These are phyloP conservation scores for Entophlyctis luteolus DNA, from an alignment of 192 early-diverging fungal species.

Conservation along the genomic window DNA sequence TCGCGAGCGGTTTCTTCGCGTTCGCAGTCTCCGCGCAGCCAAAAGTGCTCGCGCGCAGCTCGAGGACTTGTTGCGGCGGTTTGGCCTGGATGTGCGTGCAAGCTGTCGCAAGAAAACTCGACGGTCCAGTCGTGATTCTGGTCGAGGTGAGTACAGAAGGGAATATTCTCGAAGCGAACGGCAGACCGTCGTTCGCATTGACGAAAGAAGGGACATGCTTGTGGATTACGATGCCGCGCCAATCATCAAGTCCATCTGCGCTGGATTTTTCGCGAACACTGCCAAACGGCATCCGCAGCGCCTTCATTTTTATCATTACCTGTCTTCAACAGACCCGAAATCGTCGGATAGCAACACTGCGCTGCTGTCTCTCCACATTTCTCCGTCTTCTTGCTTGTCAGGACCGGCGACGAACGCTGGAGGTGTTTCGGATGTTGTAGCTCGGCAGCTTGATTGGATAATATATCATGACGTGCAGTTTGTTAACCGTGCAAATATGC, in stretches of 20 bases:
- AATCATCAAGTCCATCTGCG: conserved; percentile 47
- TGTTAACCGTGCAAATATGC: conserved; percentile 47
- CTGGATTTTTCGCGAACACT: conserved; percentile 49
- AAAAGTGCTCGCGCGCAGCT: conserved; percentile 48
- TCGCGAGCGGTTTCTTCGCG: conserved; percentile 37
- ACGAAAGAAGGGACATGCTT: conserved; percentile 5
- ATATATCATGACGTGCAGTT: conserved; percentile 54
- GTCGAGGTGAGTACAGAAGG: neutral
- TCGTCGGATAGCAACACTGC: neutral
- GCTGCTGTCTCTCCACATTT: conserved; percentile 36
- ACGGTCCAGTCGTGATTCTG: neutral
- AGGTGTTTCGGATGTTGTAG: neutral
- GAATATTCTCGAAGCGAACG: conserved; percentile 2
- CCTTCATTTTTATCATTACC: conserved; percentile 45
- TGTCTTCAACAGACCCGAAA: neutral
- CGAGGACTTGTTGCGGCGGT: conserved; percentile 29
- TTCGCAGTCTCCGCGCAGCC: conserved; percentile 45
- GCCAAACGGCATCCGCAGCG: conserved; percentile 49
- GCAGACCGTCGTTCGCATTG: too few relatives aligned
- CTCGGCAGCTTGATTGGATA: conserved; percentile 42
- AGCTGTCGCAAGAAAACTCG: neutral
- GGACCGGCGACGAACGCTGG: neutral
- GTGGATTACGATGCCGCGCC: conserved; percentile 33
- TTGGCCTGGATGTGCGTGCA: conserved; percentile 26
- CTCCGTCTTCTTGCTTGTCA: conserved; percentile 36